Conservation (phyloP, 768 basidiomycete genomes). For the Fomitopsis serialis region DNA sequence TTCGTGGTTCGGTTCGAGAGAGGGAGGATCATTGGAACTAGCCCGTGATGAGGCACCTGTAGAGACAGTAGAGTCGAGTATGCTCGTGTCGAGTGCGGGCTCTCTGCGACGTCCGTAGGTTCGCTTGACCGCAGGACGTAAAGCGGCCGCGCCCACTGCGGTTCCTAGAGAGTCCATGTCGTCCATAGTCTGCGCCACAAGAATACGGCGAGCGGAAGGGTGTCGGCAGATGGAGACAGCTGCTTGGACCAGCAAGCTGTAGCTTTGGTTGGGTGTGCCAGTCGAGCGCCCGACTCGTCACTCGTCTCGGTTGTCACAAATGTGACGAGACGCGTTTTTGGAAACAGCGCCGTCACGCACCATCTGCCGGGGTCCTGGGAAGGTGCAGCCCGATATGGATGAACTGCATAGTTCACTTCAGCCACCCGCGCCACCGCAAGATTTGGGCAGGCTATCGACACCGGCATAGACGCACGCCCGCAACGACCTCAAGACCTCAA, state of each 20-base stretch:
- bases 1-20: conserved; percentile 26
- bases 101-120: conserved; percentile 37
- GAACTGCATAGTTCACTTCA: conserved; percentile 23
- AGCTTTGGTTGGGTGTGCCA: not conserved
- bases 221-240: not conserved
- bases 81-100: conserved; percentile 1
- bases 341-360: not conserved
- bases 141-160: not conserved
- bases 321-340: not conserved
- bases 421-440: conserved; percentile 19
- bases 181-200: not conserved
- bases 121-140: conserved; percentile 26
- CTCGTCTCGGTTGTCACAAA: not conserved
- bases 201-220: not conserved
- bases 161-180: not conserved
- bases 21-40: not conserved
- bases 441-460: not conserved
- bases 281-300: not conserved
- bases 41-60: not conserved
- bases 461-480: conserved; percentile 7
- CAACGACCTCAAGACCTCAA: conserved; percentile 25
- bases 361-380: not conserved
- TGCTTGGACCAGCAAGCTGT: not conserved
- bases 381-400: not conserved
- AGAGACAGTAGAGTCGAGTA: not conserved